Evolutionary conservation across 2,329 filamentous ascomycete species (phyloP).

Genomic region (Claviceps fusiformis): DNA sequence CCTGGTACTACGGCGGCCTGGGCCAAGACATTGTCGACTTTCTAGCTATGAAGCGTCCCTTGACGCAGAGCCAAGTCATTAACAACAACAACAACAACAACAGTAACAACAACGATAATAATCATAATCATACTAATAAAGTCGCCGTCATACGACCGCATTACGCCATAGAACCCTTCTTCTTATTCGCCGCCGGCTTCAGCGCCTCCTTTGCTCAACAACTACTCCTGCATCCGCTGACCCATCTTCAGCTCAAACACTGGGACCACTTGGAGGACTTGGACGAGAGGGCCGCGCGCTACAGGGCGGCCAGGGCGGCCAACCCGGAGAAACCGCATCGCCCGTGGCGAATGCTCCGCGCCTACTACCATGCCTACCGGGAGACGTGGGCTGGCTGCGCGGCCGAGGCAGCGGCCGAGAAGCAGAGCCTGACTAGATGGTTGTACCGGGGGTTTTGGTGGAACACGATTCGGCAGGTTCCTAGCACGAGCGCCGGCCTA

Average conservation of each 20-base stretch:
- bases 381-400: slow-evolving; percentile 51
- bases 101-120: no score
- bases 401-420: slow-evolving; percentile 40
- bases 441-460: slow-evolving; percentile 60
- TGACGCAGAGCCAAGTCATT: slow-evolving; percentile 8
- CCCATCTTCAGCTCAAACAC: slow-evolving; percentile 57
- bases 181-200: slow-evolving; percentile 55
- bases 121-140: slow-evolving; percentile 5
- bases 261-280: slow-evolving; percentile 61
- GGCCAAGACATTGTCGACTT: slow-evolving; percentile 37
- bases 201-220: slow-evolving; percentile 57
- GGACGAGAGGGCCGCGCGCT: slow-evolving; percentile 43
- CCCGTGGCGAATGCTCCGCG: slow-evolving; percentile 40
- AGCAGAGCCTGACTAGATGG: slow-evolving; percentile 45
- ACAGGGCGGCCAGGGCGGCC: slow-evolving; percentile 21
- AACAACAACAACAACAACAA: slow-evolving; percentile 3
- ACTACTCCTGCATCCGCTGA: slow-evolving; percentile 55
- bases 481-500: slow-evolving; percentile 61
- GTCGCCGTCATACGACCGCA: slow-evolving; percentile 51
- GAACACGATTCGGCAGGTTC: slow-evolving; percentile 59
- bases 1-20: slow-evolving; percentile 52
- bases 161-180: slow-evolving; percentile 61
- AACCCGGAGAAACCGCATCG: slow-evolving; percentile 20
- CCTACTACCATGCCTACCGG: slow-evolving; percentile 59
- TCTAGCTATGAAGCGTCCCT: slow-evolving; percentile 32